These are phyloP conservation scores for Hordeum vulgare DNA, from an alignment of 176 grass and related monocot genomes.

Conservation along the genomic window MorexV3_pseudomolecules_assembly NC_058518.1:384369553-384370052, in stretches of 20 bases:
- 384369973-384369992: constrained; percentile 95
- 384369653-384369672: background rate
- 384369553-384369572: background rate
- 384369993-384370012: constrained; percentile 97
- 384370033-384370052: constrained; percentile 57
- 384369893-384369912: background rate
- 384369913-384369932: background rate
- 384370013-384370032: constrained; percentile 94
- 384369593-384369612: background rate
- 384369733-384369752: background rate
- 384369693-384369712: background rate
- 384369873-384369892: background rate
- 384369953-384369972: constrained; percentile 17
- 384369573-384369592: background rate
- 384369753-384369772: constrained; percentile 14
- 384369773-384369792: constrained; percentile 10
- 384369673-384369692: background rate
- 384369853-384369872: background rate
- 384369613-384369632: background rate
- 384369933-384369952: background rate
- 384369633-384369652: background rate
- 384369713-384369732: background rate
- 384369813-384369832: background rate
- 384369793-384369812: background rate
- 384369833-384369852: background rate